Percentiles rank a stretch among this genome's conserved stretches.
These are phyloP conservation scores for Ceraceosorus guamensis DNA, from an alignment of 1,284 basidiomycete genomes.

Conservation along the genomic window DNA sequence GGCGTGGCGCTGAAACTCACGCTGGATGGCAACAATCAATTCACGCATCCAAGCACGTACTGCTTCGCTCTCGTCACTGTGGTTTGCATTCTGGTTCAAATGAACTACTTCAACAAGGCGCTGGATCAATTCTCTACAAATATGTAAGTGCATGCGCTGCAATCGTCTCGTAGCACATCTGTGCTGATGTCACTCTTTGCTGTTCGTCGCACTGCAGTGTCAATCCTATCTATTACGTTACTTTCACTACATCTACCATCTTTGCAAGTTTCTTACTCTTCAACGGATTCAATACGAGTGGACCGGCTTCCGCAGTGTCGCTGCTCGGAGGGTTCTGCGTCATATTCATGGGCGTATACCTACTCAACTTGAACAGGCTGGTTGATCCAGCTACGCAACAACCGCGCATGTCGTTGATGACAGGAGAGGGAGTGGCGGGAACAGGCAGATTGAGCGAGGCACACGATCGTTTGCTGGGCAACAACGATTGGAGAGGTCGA, in stretches of 20 bases:
- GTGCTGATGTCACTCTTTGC: neutral
- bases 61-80: slow-evolving; percentile 79
- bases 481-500: too few species aligned
- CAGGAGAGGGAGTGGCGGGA: slow-evolving; percentile 33
- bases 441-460: slow-evolving; percentile 27
- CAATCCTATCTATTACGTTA: slow-evolving; percentile 97
- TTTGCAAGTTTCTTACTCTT: slow-evolving; percentile 91
- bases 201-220: slow-evolving; percentile 57
- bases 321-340: slow-evolving; percentile 45
- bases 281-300: slow-evolving; percentile 89
- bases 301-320: slow-evolving; percentile 55
- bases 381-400: slow-evolving; percentile 38
- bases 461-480: slow-evolving; percentile 30
- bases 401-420: slow-evolving; percentile 39
- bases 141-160: slow-evolving; percentile 61
- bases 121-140: slow-evolving; percentile 95
- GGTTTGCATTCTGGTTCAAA: slow-evolving; percentile 84
- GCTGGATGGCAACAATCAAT: slow-evolving; percentile 87
- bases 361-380: slow-evolving; percentile 44
- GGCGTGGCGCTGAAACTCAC: slow-evolving; percentile 95
- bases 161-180: neutral
- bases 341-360: slow-evolving; percentile 47
- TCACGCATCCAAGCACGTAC: slow-evolving; percentile 88
- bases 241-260: slow-evolving; percentile 93
- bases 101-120: slow-evolving; percentile 99